A percentile compares a stretch with the other conserved stretches of the same genome.
These are phyloP conservation scores for Lentinula aciculospora DNA, from an alignment of 768 basidiomycete genomes.

Conservation along the genomic window DNA sequence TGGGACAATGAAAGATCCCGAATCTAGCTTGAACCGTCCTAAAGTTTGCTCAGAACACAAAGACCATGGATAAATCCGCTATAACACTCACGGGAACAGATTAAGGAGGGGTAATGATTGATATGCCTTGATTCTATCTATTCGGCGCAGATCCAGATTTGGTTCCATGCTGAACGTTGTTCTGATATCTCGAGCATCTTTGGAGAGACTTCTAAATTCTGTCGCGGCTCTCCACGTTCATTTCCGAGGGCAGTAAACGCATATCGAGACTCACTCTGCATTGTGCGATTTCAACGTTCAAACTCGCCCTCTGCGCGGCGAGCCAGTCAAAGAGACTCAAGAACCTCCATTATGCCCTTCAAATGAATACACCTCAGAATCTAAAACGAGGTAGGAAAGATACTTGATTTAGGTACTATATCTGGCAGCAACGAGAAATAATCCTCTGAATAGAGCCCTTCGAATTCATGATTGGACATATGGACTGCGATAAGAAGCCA, in stretches of 20 bases:
- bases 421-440: background rate
- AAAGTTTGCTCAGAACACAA: background rate
- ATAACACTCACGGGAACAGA: background rate
- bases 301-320: too few relatives aligned
- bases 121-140: background rate
- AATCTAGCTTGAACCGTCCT: background rate
- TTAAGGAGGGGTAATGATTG: background rate
- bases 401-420: background rate
- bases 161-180: background rate
- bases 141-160: background rate
- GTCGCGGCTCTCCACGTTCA: background rate
- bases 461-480: background rate
- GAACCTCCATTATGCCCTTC: background rate
- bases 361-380: background rate
- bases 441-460: too few relatives aligned
- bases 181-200: background rate
- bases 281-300: too few relatives aligned
- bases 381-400: background rate
- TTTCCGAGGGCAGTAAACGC: background rate
- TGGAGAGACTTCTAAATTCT: background rate
- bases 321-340: too few relatives aligned
- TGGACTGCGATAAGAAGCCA: background rate
- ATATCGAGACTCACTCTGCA: too few relatives aligned
- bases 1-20: background rate
- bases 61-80: background rate